Percentiles rank a stretch among this genome's conserved stretches.
Evolutionary conservation across 768 basidiomycete species (phyloP).

Genomic region (Myochromella boudieri): DNA sequence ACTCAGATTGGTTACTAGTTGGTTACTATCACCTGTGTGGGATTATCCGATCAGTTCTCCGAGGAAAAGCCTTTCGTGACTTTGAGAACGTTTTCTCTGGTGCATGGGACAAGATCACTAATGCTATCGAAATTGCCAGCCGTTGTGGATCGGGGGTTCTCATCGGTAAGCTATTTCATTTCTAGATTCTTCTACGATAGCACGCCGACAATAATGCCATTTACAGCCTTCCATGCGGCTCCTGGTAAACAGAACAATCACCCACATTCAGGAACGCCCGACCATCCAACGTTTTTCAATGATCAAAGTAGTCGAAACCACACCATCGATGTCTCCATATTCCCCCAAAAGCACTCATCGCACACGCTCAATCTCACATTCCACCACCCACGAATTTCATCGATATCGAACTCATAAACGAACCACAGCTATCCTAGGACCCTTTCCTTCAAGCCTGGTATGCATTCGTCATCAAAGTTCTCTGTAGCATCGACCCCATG

Average conservation of each 20-base stretch:
- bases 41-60: slow-evolving; percentile 54
- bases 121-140: slow-evolving; percentile 59
- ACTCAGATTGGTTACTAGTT: too few species aligned
- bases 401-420: slow-evolving; percentile 63
- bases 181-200: too few species aligned
- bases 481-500: slow-evolving; percentile 49
- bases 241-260: slow-evolving; percentile 76
- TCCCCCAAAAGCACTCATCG: slow-evolving; percentile 31
- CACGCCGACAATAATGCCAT: not conserved
- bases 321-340: slow-evolving; percentile 49
- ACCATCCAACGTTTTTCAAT: slow-evolving; percentile 49
- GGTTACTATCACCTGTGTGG: slow-evolving; percentile 73
- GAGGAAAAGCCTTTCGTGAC: slow-evolving; percentile 64
- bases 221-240: slow-evolving; percentile 68
- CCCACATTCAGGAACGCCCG: slow-evolving; percentile 64
- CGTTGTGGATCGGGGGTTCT: slow-evolving; percentile 68
- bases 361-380: slow-evolving; percentile 25
- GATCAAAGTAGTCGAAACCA: slow-evolving; percentile 41
- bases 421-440: slow-evolving; percentile 52
- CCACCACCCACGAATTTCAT: slow-evolving; percentile 49
- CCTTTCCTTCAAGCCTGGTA: slow-evolving; percentile 64
- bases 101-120: slow-evolving; percentile 65
- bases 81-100: slow-evolving; percentile 51
- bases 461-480: slow-evolving; percentile 45
- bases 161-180: too few species aligned